Evolutionary conservation across 768 basidiomycete species (phyloP).

Genomic region (Rhizopogon vesiculosus): DNA sequence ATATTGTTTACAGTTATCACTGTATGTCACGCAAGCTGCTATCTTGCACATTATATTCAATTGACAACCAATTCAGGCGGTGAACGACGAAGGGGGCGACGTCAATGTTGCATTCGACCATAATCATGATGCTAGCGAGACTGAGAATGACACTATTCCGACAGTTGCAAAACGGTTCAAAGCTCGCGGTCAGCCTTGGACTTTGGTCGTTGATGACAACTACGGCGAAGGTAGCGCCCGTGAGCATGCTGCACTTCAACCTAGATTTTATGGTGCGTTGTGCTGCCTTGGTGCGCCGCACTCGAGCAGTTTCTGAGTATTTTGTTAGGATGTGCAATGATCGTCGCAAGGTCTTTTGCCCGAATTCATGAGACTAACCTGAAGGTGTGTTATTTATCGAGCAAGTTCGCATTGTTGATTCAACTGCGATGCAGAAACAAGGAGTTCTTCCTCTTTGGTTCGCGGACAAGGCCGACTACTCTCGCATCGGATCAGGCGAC

Average conservation of each 20-base stretch:
- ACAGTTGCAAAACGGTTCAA: slow-evolving; percentile 88
- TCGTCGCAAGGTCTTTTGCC: slow-evolving; percentile 91
- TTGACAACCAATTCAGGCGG: slow-evolving; percentile 46
- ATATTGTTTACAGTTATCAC: slow-evolving; percentile 66
- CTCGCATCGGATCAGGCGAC: slow-evolving; percentile 79
- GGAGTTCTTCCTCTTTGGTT: slow-evolving; percentile 97
- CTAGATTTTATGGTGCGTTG: slow-evolving; percentile 78
- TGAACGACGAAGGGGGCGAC: slow-evolving; percentile 92
- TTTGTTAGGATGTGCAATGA: slow-evolving; percentile 69
- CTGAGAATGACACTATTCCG: slow-evolving; percentile 77
- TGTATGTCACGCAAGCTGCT: slow-evolving; percentile 29
- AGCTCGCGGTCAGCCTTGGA: slow-evolving; percentile 81
- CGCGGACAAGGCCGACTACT: slow-evolving; percentile 79
- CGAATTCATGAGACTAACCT: slow-evolving; percentile 98
- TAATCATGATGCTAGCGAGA: slow-evolving; percentile 40
- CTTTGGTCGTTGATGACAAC: slow-evolving; percentile 92
- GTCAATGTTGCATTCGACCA: slow-evolving; percentile 90
- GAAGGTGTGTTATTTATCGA: slow-evolving; percentile 49
- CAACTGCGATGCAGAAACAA: slow-evolving; percentile 70
- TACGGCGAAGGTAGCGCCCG: slow-evolving; percentile 98
- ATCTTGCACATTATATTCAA: neutral
- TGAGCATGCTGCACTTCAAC: slow-evolving; percentile 96
- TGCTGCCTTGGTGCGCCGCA: neutral
- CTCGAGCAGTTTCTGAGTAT: neutral
- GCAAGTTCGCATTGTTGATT: neutral